Evolutionary conservation across 2,329 filamentous ascomycete genomes (phyloP).

Genomic region (Colletotrichum melonis): DNA sequence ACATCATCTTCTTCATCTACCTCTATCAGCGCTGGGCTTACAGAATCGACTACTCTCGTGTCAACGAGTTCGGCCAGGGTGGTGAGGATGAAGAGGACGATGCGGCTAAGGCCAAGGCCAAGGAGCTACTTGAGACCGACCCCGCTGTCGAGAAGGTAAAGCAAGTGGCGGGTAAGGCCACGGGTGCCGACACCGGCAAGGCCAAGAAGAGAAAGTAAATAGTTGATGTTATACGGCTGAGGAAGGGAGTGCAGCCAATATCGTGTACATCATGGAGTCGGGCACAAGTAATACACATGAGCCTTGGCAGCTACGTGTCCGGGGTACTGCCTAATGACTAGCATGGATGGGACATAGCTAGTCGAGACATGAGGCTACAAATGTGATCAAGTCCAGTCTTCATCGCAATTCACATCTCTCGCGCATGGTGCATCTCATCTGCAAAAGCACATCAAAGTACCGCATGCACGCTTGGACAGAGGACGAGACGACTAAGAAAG

Average conservation of each 20-base stretch:
- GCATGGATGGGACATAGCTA: neutral
- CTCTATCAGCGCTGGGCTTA: constrained; percentile 95
- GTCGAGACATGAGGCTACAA: neutral
- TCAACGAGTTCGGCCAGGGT: constrained; percentile 98
- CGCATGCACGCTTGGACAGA: constrained; percentile 26
- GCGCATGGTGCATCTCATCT: constrained; percentile 14
- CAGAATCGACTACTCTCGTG: constrained; percentile 87
- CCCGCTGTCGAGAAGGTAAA: constrained; percentile 47
- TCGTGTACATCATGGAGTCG: neutral
- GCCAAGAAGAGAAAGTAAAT: constrained; percentile 55
- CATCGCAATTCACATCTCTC: constrained; percentile 3
- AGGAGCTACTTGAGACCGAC: constrained; percentile 47
- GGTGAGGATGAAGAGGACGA: constrained; percentile 83
- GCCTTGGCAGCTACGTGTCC: neutral
- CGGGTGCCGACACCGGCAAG: constrained; percentile 60
- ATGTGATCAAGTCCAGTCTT: neutral
- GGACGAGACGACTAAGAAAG: constrained; percentile 13
- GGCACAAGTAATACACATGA: neutral
- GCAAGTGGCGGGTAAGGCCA: constrained; percentile 52
- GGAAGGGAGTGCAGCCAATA: constrained; percentile 5
- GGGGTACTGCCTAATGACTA: neutral
- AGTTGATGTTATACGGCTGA: neutral
- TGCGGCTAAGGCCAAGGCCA: constrained; percentile 47
- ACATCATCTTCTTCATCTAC: constrained; percentile 98
- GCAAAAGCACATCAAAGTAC: constrained; percentile 6